Conservation (phyloP, 768 basidiomycete genomes). For the Saitozyma sp. region DNA sequence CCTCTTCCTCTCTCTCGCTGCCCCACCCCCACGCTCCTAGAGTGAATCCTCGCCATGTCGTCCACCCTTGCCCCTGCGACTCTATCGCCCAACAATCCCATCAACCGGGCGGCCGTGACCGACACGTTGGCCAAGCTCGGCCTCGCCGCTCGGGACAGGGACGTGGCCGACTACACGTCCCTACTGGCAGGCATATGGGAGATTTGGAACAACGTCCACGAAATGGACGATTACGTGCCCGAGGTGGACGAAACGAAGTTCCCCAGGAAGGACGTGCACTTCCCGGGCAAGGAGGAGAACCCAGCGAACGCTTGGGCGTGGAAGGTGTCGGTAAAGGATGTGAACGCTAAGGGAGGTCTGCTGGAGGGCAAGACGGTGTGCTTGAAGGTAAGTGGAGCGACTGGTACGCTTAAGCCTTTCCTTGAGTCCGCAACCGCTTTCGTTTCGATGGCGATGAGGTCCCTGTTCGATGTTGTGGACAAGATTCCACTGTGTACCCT, state of each 20-base stretch:
- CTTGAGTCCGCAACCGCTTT: too few relatives aligned
- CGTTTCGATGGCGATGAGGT: too few relatives aligned
- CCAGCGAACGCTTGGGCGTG: slow-evolving; percentile 39
- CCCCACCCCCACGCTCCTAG: too few relatives aligned
- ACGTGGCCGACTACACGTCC: slow-evolving; percentile 23
- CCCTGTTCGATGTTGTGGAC: too few relatives aligned
- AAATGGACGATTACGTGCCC: slow-evolving; percentile 33
- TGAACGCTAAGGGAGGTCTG: slow-evolving; percentile 20
- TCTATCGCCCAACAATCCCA: slow-evolving; percentile 29
- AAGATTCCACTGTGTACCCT: too few relatives aligned
- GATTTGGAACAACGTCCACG: slow-evolving; percentile 27
- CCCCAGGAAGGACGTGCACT: slow-evolving; percentile 19
- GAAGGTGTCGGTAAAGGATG: slow-evolving; percentile 26
- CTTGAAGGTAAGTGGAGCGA: slow-evolving; percentile 55
- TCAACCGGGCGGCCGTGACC: slow-evolving; percentile 15
- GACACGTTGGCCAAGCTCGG: slow-evolving; percentile 13
- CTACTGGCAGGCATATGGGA: slow-evolving; percentile 31
- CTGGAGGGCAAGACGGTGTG: slow-evolving; percentile 55
- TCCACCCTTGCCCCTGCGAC: slow-evolving; percentile 19
- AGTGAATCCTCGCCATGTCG: slow-evolving; percentile 12
- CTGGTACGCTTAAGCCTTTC: too few relatives aligned
- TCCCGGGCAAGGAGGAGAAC: slow-evolving; percentile 31
- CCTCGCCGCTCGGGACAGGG: slow-evolving; percentile 7
- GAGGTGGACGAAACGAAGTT: slow-evolving; percentile 26
- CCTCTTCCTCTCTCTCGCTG: too few relatives aligned